Evolutionary conservation across 176 grass and related monocot genomes (phyloP), one percentile per base, ranked within the genome.

Genomic region (Avena eriantha): DNA sequence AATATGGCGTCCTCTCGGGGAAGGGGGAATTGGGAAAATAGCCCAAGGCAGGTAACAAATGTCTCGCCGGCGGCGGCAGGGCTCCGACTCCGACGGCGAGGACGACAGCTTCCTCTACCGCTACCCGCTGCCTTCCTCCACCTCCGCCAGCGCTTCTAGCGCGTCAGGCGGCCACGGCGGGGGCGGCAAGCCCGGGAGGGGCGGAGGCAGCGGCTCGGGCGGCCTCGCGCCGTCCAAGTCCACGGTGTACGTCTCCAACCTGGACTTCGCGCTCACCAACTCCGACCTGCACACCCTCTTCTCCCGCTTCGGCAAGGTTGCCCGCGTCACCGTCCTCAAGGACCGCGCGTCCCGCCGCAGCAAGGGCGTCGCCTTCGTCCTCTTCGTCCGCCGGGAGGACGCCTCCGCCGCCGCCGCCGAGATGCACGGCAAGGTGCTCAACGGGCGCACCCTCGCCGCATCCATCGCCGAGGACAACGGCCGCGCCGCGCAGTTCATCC

Each of bases 281-380:
- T 99, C 97, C 85, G 97, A 99, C 69, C 94, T 99, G 77, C 92
- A 99, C 87, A 88, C 90, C 48, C 88, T 99, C 86, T 96, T 99
- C 90, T 94, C 94, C 86, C 93, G 88, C 80, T 99, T 99, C 79
- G 94, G 97, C 46, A 90, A 91, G 59, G 97, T 96, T n/a, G 97
- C 92, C 7, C 90, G 90, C 78, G 94, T 96, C 82, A 94, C 97
- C 60, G 90, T 99, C 24, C 86, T 96, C 79, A 98, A 98, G 90
- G 92, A 98, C 80, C 90, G 92, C 13, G 81, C 14, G 5, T 92
- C 92, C 69, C 91, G 96, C 69, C 78, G 84, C 64, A 98, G 90
- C 86, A 87, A 76, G 4, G 97, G 97, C 19, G 90, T 98, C 13
- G 96, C 96, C 76, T 98, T 96, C 90, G 84, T 98, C 36, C 96